A percentile compares a stretch with the other conserved stretches of the same genome.
Conservation (phyloP, 2,329 filamentous ascomycete genomes). For the Aspergillus sp. region DNA sequence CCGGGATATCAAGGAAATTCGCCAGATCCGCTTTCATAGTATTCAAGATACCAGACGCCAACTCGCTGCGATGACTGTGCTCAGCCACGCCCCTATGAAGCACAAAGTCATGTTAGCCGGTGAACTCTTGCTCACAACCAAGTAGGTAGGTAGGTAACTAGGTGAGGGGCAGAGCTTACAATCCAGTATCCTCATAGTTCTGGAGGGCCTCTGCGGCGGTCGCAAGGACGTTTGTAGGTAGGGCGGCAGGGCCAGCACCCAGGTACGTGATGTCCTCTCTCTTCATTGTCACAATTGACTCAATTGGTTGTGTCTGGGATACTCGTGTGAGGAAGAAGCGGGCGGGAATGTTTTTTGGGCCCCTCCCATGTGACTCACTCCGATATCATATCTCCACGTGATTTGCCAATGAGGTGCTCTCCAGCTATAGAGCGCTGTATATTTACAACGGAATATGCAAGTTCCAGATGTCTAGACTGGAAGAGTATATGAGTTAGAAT, state of each 20-base stretch:
- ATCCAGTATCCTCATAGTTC: conserved; percentile 76
- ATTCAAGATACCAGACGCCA: conserved; percentile 76
- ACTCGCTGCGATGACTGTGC: conserved; percentile 81
- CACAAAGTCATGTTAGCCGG: conserved; percentile 1
- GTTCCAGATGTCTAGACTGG: too few species aligned
- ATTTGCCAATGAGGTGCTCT: not conserved
- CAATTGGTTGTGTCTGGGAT: not conserved
- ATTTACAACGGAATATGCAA: too few species aligned
- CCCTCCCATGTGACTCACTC: conserved; percentile 11
- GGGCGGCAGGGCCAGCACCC: conserved; percentile 82
- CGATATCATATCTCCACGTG: conserved; percentile 7
- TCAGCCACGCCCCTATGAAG: conserved; percentile 68
- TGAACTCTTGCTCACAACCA: not conserved
- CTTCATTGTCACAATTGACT: conserved; percentile 50
- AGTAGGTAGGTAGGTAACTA: not conserved
- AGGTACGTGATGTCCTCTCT: conserved; percentile 80
- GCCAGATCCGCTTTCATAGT: conserved; percentile 73
- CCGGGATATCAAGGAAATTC: conserved; percentile 75
- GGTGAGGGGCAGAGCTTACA: conserved; percentile 38
- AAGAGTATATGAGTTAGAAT: too few species aligned
- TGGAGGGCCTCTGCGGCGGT: conserved; percentile 73
- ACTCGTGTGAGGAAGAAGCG: not conserved
- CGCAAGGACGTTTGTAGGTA: conserved; percentile 80
- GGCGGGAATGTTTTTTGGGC: conserved; percentile 3
- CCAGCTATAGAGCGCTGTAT: not conserved